Percentiles rank a stretch among this genome's conserved stretches.
phyloP scores from a whole-genome alignment of 805 yeast species.

The Zygotorulaspora danielsina region DNA sequence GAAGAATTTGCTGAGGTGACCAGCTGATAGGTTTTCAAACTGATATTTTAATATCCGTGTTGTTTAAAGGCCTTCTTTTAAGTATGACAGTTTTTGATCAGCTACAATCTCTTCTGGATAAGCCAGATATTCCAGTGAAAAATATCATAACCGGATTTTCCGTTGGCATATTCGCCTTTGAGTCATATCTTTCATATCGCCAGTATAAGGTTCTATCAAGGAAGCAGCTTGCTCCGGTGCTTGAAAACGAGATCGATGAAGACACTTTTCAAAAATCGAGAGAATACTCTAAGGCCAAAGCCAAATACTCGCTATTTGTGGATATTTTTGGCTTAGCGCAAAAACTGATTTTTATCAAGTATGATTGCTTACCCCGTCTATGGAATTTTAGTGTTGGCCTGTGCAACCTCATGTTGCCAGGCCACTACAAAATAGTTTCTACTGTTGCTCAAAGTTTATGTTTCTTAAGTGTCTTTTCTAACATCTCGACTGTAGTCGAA shows the following conservation, averaged over 20 bases:
- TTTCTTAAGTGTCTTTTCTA: conserved; percentile 50
- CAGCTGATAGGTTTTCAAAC: too few relatives aligned
- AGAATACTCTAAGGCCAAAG: conserved; percentile 73
- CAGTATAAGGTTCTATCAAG: conserved; percentile 63
- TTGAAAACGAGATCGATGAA: conserved; percentile 61
- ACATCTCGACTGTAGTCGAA: conserved; percentile 48
- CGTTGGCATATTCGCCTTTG: conserved; percentile 69
- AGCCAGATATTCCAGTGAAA: conserved; percentile 77
- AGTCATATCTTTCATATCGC: conserved; percentile 66
- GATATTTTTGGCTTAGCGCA: conserved; percentile 49
- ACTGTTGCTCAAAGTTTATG: conserved; percentile 68
- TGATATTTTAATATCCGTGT: too few relatives aligned
- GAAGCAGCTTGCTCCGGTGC: conserved; percentile 60
- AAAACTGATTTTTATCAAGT: conserved; percentile 54
- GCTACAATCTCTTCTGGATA: conserved; percentile 54
- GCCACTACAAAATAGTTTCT: conserved; percentile 42
- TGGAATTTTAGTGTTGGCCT: conserved; percentile 50
- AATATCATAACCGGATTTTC: conserved; percentile 67
- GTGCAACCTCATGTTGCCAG: conserved; percentile 28
- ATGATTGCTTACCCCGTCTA: conserved; percentile 58
- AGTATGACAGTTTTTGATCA: conserved; percentile 14
- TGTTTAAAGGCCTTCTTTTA: too few relatives aligned
- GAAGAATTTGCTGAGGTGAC: too few relatives aligned
- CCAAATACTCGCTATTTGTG: conserved; percentile 58
- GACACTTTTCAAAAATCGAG: conserved; percentile 76